Percentiles rank a stretch among this genome's conserved stretches.
Evolutionary conservation across 495 filamentous ascomycete genomes (phyloP).

Genomic region (Lophiostoma macrostomum): DNA sequence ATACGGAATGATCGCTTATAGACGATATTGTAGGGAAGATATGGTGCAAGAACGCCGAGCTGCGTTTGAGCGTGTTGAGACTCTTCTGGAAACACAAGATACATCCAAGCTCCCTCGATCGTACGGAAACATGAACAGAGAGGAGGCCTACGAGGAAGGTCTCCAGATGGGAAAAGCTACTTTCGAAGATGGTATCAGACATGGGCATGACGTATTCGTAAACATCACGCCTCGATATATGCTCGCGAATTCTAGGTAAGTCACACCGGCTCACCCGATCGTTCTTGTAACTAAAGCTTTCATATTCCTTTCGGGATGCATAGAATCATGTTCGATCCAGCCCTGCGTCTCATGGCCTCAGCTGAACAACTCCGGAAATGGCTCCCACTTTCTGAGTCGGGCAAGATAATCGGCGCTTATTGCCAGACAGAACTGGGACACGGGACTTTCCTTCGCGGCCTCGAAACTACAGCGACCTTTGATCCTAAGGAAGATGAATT

Average conservation of each 20-base stretch:
- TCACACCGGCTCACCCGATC: no score
- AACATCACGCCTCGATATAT: constrained; percentile 12
- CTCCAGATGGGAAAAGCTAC: constrained; percentile 12
- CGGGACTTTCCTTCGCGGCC: constrained; percentile 31
- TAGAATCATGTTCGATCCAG: constrained; percentile 2
- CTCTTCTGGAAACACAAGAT: background rate
- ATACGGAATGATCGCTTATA: no score
- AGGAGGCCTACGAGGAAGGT: constrained; percentile 14
- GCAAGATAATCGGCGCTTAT: constrained; percentile 17
- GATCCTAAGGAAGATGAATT: constrained; percentile 34
- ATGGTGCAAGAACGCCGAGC: constrained; percentile 6
- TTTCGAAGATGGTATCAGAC: constrained; percentile 12
- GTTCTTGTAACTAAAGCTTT: background rate
- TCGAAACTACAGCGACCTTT: constrained; percentile 38
- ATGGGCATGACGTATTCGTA: constrained; percentile 10
- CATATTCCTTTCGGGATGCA: constrained; percentile 11
- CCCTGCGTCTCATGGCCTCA: background rate
- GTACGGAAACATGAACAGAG: constrained; percentile 10
- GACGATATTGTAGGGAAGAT: constrained; percentile 1
- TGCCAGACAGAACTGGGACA: constrained; percentile 30
- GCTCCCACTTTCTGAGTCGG: constrained; percentile 8
- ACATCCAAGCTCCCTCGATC: constrained; percentile 4
- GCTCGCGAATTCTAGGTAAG: constrained; percentile 5
- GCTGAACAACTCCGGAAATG: constrained; percentile 8
- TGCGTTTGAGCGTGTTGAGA: constrained; percentile 16